Evolutionary conservation across 345 rosid species (phyloP).

Genomic region (Brassica nigra): DNA sequence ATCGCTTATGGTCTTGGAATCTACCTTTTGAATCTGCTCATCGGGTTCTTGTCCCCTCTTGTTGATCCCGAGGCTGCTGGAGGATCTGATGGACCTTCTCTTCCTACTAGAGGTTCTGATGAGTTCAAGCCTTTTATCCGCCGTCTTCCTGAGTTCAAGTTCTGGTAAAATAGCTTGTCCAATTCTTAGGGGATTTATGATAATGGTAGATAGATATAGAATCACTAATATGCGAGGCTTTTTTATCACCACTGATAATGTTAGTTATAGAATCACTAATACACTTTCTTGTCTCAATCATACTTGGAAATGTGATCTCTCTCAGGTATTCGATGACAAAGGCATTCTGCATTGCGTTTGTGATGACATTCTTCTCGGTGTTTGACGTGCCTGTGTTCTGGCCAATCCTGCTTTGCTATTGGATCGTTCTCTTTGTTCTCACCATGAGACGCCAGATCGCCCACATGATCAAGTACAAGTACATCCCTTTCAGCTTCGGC

Average conservation of each 20-base stretch:
- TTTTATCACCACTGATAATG: not conserved
- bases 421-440: slow-evolving; percentile 66
- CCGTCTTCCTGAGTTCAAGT: slow-evolving; percentile 93
- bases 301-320: slow-evolving; percentile 13
- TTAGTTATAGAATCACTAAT: not conserved
- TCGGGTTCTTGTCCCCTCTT: slow-evolving; percentile 92
- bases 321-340: slow-evolving; percentile 70
- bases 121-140: slow-evolving; percentile 97
- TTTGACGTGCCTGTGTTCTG: slow-evolving; percentile 82
- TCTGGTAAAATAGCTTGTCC: slow-evolving; percentile 54
- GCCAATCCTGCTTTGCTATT: slow-evolving; percentile 71
- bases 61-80: slow-evolving; percentile 81
- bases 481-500: slow-evolving; percentile 63
- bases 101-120: slow-evolving; percentile 94
- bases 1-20: slow-evolving; percentile 92
- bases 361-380: slow-evolving; percentile 70
- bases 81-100: slow-evolving; percentile 68
- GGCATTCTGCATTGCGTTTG: slow-evolving; percentile 64
- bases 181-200: not conserved
- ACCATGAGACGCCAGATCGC: slow-evolving; percentile 76
- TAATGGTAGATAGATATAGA: not conserved
- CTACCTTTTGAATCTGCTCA: slow-evolving; percentile 80
- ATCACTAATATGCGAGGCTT: not conserved
- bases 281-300: not conserved
- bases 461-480: slow-evolving; percentile 76